A percentile compares a stretch with the other conserved stretches of the same genome.
Conservation (phyloP, 768 basidiomycete genomes). For the Dioszegia crocea region DNA sequence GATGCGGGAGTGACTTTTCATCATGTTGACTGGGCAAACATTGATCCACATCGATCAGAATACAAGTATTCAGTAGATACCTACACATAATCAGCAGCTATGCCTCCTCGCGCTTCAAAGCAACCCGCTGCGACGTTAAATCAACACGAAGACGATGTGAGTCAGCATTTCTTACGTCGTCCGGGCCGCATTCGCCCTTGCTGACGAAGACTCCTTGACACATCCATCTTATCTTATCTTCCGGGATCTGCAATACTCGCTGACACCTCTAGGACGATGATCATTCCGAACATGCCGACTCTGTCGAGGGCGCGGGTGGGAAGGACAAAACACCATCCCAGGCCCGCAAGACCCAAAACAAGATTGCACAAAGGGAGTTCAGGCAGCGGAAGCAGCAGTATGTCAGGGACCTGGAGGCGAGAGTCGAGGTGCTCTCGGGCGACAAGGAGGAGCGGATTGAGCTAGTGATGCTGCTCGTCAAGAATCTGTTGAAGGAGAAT, state of each 20-base stretch:
- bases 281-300: constrained; percentile 8
- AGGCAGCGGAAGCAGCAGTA: constrained; percentile 76
- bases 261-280: constrained; percentile 1
- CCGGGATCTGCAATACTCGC: neutral
- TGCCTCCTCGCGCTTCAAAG: neutral
- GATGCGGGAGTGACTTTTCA: too few species aligned
- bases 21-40: too few species aligned
- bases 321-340: constrained; percentile 18
- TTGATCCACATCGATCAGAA: too few species aligned
- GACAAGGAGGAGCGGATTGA: constrained; percentile 82
- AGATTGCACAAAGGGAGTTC: constrained; percentile 84
- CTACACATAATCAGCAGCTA: neutral
- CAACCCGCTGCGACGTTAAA: neutral
- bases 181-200: neutral
- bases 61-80: too few species aligned
- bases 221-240: neutral
- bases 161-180: neutral
- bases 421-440: constrained; percentile 89
- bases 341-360: constrained; percentile 47
- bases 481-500: constrained; percentile 87
- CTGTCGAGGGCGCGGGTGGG: constrained; percentile 1
- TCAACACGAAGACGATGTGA: constrained; percentile 2
- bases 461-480: constrained; percentile 72
- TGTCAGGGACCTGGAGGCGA: constrained; percentile 92
- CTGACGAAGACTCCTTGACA: constrained; percentile 6